Evolutionary conservation across 2,329 filamentous ascomycete species (phyloP).

Genomic region (Nemania bipapillata): DNA sequence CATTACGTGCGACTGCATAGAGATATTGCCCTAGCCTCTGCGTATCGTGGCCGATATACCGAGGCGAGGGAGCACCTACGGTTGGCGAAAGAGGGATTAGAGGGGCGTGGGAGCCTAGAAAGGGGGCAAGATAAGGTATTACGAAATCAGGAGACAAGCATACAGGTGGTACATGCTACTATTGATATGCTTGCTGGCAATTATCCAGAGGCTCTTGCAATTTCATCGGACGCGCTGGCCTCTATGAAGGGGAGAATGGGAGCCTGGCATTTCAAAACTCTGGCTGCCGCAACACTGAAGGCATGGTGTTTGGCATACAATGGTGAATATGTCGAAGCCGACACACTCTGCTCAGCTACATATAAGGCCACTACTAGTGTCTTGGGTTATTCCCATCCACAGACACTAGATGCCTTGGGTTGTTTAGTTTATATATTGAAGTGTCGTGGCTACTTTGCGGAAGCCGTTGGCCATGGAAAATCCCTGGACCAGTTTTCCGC

Average conservation of each 20-base stretch:
- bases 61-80: neutral
- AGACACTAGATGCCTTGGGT: neutral
- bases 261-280: constrained; percentile 2
- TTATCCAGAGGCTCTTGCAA: neutral
- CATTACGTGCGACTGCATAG: neutral
- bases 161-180: neutral
- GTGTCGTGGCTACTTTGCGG: neutral
- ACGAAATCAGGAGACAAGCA: neutral
- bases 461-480: neutral
- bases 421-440: neutral
- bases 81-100: neutral
- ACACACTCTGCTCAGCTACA: neutral
- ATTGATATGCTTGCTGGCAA: constrained; percentile 4
- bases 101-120: neutral
- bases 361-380: neutral
- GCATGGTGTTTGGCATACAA: constrained; percentile 2
- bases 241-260: neutral
- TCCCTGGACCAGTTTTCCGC: neutral
- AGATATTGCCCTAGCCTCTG: constrained; percentile 3
- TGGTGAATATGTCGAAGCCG: constrained; percentile 1
- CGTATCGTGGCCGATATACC: neutral
- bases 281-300: neutral
- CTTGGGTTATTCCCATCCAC: neutral
- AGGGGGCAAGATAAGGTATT: neutral
- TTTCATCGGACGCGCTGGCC: neutral